phyloP scores from a whole-genome alignment of 2,329 filamentous ascomycete species.

The Pestalotiopsis sp. region DNA sequence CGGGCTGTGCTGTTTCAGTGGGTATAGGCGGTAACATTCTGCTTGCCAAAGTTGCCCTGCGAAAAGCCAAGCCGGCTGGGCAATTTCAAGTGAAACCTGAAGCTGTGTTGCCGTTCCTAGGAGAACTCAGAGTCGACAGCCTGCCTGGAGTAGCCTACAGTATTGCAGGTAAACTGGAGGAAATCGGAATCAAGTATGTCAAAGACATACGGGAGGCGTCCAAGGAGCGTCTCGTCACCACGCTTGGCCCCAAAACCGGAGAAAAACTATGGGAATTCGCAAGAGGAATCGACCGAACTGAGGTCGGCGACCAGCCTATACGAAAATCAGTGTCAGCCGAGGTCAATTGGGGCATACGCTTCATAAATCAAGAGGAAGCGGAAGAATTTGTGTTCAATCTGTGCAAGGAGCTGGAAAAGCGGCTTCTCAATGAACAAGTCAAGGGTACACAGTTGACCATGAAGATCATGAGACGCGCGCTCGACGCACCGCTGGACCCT shows the following conservation, averaged over 20 bases:
- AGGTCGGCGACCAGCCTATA: constrained; percentile 83
- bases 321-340: constrained; percentile 96
- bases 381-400: constrained; percentile 89
- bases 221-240: constrained; percentile 73
- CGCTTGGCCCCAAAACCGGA: constrained; percentile 89
- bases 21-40: constrained; percentile 92
- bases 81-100: constrained; percentile 88
- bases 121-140: constrained; percentile 75
- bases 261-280: constrained; percentile 90
- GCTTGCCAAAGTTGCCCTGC: constrained; percentile 85
- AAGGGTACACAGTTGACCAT: constrained; percentile 88
- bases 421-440: constrained; percentile 80
- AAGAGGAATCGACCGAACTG: constrained; percentile 80
- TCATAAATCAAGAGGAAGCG: constrained; percentile 87
- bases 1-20: constrained; percentile 86
- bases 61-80: constrained; percentile 92
- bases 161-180: constrained; percentile 84
- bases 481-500: constrained; percentile 87
- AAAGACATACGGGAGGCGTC: constrained; percentile 79
- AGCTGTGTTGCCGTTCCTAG: constrained; percentile 75
- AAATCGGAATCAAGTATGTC: constrained; percentile 80
- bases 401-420: constrained; percentile 80
- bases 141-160: constrained; percentile 93
- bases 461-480: constrained; percentile 89
- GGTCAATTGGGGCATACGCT: constrained; percentile 97